phyloP scores from a whole-genome alignment of 2,329 filamentous ascomycete species.

The Fusarium fujikuroi region DNA sequence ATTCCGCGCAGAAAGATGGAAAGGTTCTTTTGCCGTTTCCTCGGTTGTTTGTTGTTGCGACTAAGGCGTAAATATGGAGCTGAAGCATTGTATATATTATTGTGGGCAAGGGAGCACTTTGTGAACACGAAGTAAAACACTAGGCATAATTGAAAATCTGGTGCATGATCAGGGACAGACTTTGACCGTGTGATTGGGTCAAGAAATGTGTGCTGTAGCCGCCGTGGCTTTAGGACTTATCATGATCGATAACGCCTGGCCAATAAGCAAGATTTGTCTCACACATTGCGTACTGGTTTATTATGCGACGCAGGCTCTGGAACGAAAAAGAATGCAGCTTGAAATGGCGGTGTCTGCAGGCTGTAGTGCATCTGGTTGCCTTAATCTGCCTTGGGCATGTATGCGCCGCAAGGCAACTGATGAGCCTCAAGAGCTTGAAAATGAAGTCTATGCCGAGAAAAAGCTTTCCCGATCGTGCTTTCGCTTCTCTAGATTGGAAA shows the following conservation, averaged over 20 bases:
- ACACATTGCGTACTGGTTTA: fast-evolving
- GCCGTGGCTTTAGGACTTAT: background rate
- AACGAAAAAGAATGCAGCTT: background rate
- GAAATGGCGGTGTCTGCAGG: background rate
- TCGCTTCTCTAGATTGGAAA: background rate
- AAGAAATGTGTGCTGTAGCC: fast-evolving
- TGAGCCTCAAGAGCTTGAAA: background rate
- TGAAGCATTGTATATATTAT: background rate
- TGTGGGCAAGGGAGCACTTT: too few relatives aligned
- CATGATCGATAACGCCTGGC: background rate
- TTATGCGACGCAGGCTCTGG: background rate
- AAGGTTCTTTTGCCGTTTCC: conserved; percentile 66
- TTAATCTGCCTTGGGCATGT: background rate
- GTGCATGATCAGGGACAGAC: too few relatives aligned
- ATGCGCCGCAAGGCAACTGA: background rate
- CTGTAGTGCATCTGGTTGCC: background rate
- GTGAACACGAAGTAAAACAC: background rate
- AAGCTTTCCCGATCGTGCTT: background rate
- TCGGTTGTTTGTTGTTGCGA: conserved; percentile 64
- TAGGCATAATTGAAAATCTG: fast-evolving
- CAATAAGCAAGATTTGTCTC: background rate
- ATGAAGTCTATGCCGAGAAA: background rate
- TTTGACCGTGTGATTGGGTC: background rate
- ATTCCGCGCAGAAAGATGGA: conserved; percentile 59
- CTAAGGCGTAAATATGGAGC: background rate